phyloP scores from a whole-genome alignment of 1,284 basidiomycete genomes.

The Puccinia coronata region DNA sequence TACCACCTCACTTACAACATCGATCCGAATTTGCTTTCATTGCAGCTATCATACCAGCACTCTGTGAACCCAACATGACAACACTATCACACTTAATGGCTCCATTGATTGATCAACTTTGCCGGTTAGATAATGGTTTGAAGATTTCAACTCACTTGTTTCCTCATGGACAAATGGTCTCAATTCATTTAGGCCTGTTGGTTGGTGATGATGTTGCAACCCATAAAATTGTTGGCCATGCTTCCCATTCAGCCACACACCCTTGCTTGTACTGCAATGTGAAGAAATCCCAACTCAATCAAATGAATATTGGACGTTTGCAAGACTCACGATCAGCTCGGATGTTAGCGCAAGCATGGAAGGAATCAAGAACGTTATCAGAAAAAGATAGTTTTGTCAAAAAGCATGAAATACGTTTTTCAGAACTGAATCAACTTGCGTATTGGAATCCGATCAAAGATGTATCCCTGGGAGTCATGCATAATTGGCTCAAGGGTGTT shows the following conservation, averaged over 20 bases:
- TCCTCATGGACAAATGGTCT: neutral
- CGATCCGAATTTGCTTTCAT: neutral
- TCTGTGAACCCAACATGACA: neutral
- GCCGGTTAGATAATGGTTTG: neutral
- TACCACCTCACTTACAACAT: too few relatives aligned
- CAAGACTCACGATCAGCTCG: neutral
- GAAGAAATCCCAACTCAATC: neutral
- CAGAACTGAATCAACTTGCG: neutral
- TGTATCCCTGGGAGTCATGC: neutral
- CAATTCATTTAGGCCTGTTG: neutral
- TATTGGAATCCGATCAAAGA: neutral
- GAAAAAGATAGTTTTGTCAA: too few relatives aligned
- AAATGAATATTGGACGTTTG: neutral
- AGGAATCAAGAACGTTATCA: too few relatives aligned
- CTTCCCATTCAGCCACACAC: neutral
- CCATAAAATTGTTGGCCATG: neutral
- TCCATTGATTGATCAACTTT: neutral
- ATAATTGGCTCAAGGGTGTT: slow-evolving; percentile 20
- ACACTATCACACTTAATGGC: neutral
- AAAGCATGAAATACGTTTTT: neutral
- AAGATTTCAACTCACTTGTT: slow-evolving; percentile 1
- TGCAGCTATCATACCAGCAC: neutral
- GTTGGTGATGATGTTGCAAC: slow-evolving; percentile 7
- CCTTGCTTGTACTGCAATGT: slow-evolving; percentile 18
- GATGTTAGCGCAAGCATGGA: too few relatives aligned